Evolutionary conservation across 1,139 yeast genomes (phyloP), one percentile per base, ranked within the genome.

Genomic region (Sugiyamaella sp.): DNA sequence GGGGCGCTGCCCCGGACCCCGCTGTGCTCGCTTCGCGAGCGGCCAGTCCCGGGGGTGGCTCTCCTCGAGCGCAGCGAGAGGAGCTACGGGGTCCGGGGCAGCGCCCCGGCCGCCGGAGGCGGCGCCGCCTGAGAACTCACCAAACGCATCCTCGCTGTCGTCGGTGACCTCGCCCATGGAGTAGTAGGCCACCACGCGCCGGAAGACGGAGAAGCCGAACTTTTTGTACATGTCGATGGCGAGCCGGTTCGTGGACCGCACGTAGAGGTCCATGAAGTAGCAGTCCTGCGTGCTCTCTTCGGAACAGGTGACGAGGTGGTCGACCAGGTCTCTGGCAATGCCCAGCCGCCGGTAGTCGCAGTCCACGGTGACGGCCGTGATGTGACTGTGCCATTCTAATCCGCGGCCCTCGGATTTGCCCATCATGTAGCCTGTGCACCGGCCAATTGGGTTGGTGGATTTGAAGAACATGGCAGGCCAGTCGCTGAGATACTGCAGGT

Each of bases 391-490:
- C 96, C 97, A 93, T 60, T 90, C 95, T 52, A 79, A 81, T 16
- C 79, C 81, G 20, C 75, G 73, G 1, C 99, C 99, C 70, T 95
- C 99, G 2, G 96, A 85, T 70, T 95, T 95, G n/a, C 95, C 99
- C 82, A 95, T 84, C 95, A 95, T 72, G 59, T 72, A 72, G 5
- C 75, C 75, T 0, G 70, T 63, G 40, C 65, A 63, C 21, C 57
- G 40, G 22, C 62, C 64, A 19, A 54, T 54, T 2, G 66, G 62
- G 54, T 84, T 81, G 4, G 72, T 71, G 12, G 91, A 81, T 67
- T 89, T 87, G 78, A 90, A 91, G 71, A 91, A 87, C 54, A 95
- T 74, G 29, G 90, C 78, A 2, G 99, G 98, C 97, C 98, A 91
- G 49, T 80, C 78, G 10, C 84, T 79, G 52, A 95, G 75, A 65